Conservation (phyloP, 2,329 filamentous ascomycete species). For the Chrysoporthe puriensis region DNA sequence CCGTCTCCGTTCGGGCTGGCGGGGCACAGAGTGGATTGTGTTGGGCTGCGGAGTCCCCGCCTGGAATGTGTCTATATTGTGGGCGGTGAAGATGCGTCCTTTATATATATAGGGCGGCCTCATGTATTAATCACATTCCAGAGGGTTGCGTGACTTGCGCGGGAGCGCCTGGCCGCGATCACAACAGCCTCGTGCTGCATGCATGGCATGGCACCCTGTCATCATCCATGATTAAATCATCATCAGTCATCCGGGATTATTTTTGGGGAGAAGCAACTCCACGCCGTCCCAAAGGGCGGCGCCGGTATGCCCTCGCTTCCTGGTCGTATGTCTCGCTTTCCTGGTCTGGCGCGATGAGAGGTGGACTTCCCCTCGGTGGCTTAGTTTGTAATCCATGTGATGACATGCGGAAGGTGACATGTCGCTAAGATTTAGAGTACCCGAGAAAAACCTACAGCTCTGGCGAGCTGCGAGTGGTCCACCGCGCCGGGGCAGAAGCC, state of each 20-base stretch:
- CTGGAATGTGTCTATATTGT: neutral
- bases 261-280: neutral
- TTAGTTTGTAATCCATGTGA: neutral
- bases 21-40: neutral
- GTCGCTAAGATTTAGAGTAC: neutral
- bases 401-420: constrained; percentile 3
- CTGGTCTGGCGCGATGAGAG: neutral
- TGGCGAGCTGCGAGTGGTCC: neutral
- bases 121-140: neutral
- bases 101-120: too few species aligned
- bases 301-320: too few species aligned
- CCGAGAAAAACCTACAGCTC: neutral
- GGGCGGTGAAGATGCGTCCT: neutral
- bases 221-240: neutral
- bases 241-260: neutral
- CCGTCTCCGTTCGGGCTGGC: neutral
- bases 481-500: too few species aligned
- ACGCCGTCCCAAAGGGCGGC: neutral
- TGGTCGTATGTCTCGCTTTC: neutral
- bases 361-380: neutral
- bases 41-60: too few species aligned
- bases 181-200: neutral
- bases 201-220: neutral
- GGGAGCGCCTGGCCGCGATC: neutral
- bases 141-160: neutral